phyloP scores from a whole-genome alignment of 2,329 filamentous ascomycete genomes.

The Aspergillus cejpii region DNA sequence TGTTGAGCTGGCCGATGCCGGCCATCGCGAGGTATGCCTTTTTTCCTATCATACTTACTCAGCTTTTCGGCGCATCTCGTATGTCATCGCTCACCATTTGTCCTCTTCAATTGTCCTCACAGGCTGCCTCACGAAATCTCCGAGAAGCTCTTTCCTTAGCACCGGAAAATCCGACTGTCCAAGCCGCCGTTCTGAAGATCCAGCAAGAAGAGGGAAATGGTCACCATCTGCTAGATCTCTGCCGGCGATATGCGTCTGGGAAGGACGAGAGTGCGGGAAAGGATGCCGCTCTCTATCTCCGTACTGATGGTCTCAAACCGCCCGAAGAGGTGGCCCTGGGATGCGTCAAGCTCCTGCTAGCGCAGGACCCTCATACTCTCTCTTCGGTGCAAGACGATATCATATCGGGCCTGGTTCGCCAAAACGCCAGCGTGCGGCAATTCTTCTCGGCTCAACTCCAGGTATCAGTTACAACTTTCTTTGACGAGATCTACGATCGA shows the following conservation, averaged over 20 bases:
- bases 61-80: not conserved
- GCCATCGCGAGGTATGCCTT: slow-evolving; percentile 40
- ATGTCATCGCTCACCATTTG: slow-evolving; percentile 8
- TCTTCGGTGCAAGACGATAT: slow-evolving; percentile 42
- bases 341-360: slow-evolving; percentile 40
- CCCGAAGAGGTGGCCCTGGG: slow-evolving; percentile 40
- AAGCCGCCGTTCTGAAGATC: slow-evolving; percentile 42
- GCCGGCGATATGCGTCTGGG: slow-evolving; percentile 38
- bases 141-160: slow-evolving; percentile 45
- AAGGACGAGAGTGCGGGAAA: slow-evolving; percentile 41
- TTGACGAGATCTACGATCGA: slow-evolving; percentile 45
- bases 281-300: slow-evolving; percentile 40
- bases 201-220: slow-evolving; percentile 37
- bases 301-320: slow-evolving; percentile 39
- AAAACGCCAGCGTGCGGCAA: slow-evolving; percentile 39
- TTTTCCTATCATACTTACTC: not conserved
- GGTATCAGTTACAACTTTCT: slow-evolving; percentile 42
- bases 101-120: slow-evolving; percentile 8
- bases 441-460: slow-evolving; percentile 41
- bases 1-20: slow-evolving; percentile 42
- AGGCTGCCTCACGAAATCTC: slow-evolving; percentile 45
- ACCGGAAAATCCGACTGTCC: slow-evolving; percentile 41
- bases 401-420: slow-evolving; percentile 42
- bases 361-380: slow-evolving; percentile 30
- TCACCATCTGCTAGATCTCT: slow-evolving; percentile 42